Conservation (phyloP, 169 alveolate species). For the Babesia ovis region DNA sequence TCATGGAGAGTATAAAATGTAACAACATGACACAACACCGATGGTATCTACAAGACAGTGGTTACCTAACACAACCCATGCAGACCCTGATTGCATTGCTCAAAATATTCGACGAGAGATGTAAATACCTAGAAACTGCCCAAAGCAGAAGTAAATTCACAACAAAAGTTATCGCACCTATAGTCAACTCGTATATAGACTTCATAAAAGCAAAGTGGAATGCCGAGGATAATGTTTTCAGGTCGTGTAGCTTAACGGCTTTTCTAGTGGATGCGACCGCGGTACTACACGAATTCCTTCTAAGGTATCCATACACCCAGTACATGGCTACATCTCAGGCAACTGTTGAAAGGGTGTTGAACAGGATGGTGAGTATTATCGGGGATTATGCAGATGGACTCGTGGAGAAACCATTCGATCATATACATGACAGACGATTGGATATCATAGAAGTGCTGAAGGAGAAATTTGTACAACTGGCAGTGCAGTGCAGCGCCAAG, state of each 20-base stretch:
- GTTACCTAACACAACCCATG: slow-evolving; percentile 38
- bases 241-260: slow-evolving; percentile 51
- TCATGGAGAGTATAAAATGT: slow-evolving; percentile 28
- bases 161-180: slow-evolving; percentile 45
- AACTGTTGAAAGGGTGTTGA: slow-evolving; percentile 22
- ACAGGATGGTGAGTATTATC: slow-evolving; percentile 42
- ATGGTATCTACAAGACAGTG: slow-evolving; percentile 58
- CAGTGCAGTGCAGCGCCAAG: slow-evolving; percentile 52
- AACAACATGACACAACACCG: slow-evolving; percentile 1
- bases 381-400: slow-evolving; percentile 47
- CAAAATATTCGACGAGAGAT: slow-evolving; percentile 53
- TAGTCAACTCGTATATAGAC: slow-evolving; percentile 40
- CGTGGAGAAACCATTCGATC: slow-evolving; percentile 48
- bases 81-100: slow-evolving; percentile 42
- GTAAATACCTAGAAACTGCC: slow-evolving; percentile 39
- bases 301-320: slow-evolving; percentile 29
- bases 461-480: slow-evolving; percentile 37
- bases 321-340: slow-evolving; percentile 42
- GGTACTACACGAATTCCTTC: slow-evolving; percentile 39
- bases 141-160: slow-evolving; percentile 36
- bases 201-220: slow-evolving; percentile 53
- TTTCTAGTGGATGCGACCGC: slow-evolving; percentile 50
- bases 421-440: slow-evolving; percentile 39
- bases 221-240: slow-evolving; percentile 51
- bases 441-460: slow-evolving; percentile 23